These are phyloP conservation scores for Myriosclerotinia scirpicola DNA, from an alignment of 2,329 filamentous ascomycete genomes.

Conservation along the genomic window DNA sequence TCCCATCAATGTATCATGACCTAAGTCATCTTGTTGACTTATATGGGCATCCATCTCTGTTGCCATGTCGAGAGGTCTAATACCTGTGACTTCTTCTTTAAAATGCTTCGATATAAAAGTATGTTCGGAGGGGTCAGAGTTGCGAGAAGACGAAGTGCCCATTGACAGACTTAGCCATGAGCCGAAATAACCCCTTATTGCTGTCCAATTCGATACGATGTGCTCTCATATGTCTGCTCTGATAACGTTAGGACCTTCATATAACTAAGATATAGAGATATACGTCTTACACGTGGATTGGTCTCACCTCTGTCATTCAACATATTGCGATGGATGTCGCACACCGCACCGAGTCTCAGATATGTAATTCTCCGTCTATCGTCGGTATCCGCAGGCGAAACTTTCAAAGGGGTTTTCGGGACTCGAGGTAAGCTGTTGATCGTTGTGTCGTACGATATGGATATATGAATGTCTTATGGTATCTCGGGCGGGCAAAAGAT, in stretches of 20 bases:
- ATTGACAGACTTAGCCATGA: constrained; percentile 35
- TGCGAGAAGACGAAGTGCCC: constrained; percentile 37
- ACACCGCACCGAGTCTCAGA: constrained; percentile 18
- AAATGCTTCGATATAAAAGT: constrained; percentile 40
- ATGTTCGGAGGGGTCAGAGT: constrained; percentile 30
- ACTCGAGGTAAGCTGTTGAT: constrained; percentile 28
- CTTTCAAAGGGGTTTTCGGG: constrained; percentile 14
- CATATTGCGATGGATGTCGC: constrained; percentile 32
- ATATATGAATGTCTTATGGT: constrained; percentile 33
- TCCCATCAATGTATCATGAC: constrained; percentile 42
- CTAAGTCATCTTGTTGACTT: constrained; percentile 33
- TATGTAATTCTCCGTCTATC: constrained; percentile 11
- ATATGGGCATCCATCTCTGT: constrained; percentile 41
- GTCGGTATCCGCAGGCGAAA: constrained; percentile 20
- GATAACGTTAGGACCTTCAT: constrained; percentile 32
- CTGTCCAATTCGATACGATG: constrained; percentile 20
- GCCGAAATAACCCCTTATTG: constrained; percentile 25
- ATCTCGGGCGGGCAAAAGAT: constrained; percentile 29
- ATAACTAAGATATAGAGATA: constrained; percentile 33
- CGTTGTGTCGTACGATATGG: constrained; percentile 35
- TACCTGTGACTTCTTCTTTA: constrained; percentile 40
- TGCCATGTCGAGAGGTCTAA: constrained; percentile 41
- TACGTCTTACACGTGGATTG: constrained; percentile 39
- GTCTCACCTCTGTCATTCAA: constrained; percentile 39
- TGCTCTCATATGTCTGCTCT: constrained; percentile 28